Evolutionary conservation across 805 yeast genomes (phyloP), one percentile per base, ranked within the genome.

Genomic region (Metschnikowia henanensis): DNA sequence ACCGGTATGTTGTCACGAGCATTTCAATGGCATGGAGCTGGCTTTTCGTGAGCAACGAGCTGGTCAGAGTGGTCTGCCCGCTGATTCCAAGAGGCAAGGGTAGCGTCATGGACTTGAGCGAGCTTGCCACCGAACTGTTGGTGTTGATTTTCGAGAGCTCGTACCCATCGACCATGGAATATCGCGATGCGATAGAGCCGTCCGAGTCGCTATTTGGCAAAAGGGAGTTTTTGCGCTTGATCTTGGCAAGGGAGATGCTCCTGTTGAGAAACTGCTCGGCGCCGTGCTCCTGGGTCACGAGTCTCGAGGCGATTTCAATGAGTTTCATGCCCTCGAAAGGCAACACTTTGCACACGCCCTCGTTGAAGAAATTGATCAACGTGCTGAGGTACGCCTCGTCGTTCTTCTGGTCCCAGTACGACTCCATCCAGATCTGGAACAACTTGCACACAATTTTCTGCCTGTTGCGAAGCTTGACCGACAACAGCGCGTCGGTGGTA

Each of bases 341-440:
- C 41, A 85, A 65, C 45, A 61, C 70, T 10, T 61, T 57, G n/a
- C 79, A 70, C n/a, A 82, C 72, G 12, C 83, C 89, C 62, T 87
- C 95, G 60, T 86, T 87, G 57, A 87, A 83, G 58, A 89, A 85
- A 56, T 86, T 86, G 35, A 86, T 75, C 56, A 89, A 66, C 0
- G 88, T 83, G 10, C 94, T 80, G 35, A 90, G 65, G 30, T 83
- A 68, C 20, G 62, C 65, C 48, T 76, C 77, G 60, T 90, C 96
- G 5, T 64, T 42, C 33, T 75, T 72, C 37, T 77, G 79, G 50
- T 82, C 79, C 97, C 97, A 92, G 60, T 85, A 90, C 39, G 94
- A 83, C 62, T 89, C 95, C 62, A 92, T 66, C 99, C 99, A 92
- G 28, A 79, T 69, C 60, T 81, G 86, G 58, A 90, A 79, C 61